These are phyloP conservation scores for Sedum album DNA, from an alignment of 164 flowering plant genomes.

Conservation along the genomic window DNA sequence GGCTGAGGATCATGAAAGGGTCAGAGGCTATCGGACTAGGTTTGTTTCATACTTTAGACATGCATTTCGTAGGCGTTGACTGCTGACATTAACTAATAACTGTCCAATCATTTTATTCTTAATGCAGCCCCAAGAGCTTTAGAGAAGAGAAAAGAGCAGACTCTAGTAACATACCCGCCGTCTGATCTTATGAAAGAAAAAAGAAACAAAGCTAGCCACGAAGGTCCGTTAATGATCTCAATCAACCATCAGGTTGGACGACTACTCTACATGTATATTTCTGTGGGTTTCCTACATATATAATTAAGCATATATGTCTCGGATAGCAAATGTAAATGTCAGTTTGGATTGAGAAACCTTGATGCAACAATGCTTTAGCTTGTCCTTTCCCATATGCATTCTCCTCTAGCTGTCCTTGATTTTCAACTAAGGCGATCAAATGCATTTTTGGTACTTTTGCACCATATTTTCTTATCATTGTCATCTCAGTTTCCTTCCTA, in stretches of 20 bases:
- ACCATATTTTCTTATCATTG: too few relatives aligned
- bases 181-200: constrained; percentile 10
- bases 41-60: constrained; percentile 10
- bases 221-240: neutral
- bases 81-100: neutral
- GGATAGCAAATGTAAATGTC: neutral
- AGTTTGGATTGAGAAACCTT: neutral
- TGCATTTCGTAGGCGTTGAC: neutral
- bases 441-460: too few relatives aligned
- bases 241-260: neutral
- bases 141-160: constrained; percentile 73
- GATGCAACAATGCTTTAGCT: neutral
- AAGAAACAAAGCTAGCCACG: constrained; percentile 1
- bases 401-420: neutral
- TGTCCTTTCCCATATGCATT: neutral
- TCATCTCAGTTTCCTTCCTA: neutral
- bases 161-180: constrained; percentile 20
- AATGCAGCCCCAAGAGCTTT: constrained; percentile 67
- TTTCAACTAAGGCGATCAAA: too few relatives aligned
- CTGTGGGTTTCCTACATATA: neutral
- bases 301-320: neutral
- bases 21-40: constrained; percentile 45
- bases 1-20: constrained; percentile 39
- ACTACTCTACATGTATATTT: neutral
- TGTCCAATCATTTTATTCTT: neutral